A percentile compares a stretch with the other conserved stretches of the same genome.
Evolutionary conservation across 139 green algal genomes (phyloP).

Genomic region (Picochlorum sp.): DNA sequence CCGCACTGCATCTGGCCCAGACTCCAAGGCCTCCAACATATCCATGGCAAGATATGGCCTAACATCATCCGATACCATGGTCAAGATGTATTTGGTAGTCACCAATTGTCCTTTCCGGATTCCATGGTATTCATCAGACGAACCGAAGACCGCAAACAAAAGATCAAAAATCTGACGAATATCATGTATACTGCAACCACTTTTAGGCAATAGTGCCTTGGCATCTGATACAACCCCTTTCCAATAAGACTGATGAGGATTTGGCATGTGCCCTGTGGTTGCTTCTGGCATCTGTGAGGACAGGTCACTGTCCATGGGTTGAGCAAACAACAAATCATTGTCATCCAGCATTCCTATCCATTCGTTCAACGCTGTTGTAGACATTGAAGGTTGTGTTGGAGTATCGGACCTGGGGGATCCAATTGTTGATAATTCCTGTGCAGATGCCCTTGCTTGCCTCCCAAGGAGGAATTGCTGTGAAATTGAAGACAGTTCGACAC

Average conservation of each 20-base stretch:
- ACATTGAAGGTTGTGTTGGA: background rate
- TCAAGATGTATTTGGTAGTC: slow-evolving; percentile 2
- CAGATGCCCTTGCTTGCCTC: background rate
- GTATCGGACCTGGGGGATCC: background rate
- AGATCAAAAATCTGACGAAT: slow-evolving; percentile 4
- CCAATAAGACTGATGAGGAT: background rate
- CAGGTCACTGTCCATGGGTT: background rate
- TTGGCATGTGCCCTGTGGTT: background rate
- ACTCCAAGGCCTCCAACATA: slow-evolving; percentile 1
- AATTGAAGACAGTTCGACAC: background rate
- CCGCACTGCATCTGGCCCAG: background rate
- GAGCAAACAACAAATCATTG: background rate
- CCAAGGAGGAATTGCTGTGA: slow-evolving; percentile 3
- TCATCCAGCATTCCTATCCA: slow-evolving; percentile 1
- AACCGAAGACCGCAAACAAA: background rate
- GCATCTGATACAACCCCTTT: background rate
- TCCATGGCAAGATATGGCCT: slow-evolving; percentile 1
- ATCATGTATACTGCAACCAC: background rate
- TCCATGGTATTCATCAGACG: background rate
- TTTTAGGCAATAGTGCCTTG: background rate
- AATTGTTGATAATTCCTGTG: background rate
- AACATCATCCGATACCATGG: slow-evolving; percentile 1
- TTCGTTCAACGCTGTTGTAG: background rate
- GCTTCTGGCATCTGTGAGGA: background rate
- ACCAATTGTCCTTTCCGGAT: background rate